phyloP scores from a whole-genome alignment of 306 rosid genomes.

The Potentilla sterilis region DNA sequence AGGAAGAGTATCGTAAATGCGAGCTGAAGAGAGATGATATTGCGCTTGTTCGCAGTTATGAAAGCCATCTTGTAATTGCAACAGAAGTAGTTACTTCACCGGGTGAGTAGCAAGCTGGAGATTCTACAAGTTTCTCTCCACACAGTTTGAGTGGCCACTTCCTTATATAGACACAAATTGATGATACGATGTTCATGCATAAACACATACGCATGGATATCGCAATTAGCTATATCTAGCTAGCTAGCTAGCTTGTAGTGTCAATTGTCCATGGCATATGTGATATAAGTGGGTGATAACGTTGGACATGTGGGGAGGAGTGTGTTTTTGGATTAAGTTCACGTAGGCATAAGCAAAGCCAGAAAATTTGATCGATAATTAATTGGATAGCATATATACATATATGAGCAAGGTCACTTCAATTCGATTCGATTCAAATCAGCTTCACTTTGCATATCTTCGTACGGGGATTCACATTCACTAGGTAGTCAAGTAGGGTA shows the following conservation, averaged over 20 bases:
- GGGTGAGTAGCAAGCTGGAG: background rate
- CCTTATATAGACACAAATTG: background rate
- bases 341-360: slow-evolving; percentile 17
- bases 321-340: background rate
- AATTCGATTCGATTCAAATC: background rate
- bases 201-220: background rate
- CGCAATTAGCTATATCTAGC: background rate
- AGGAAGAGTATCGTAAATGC: background rate
- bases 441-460: background rate
- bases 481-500: background rate
- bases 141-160: background rate
- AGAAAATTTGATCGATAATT: background rate
- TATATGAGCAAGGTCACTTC: background rate
- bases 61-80: background rate
- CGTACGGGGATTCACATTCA: background rate
- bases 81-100: background rate
- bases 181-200: background rate
- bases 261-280: background rate
- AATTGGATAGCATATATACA: background rate
- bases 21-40: background rate
- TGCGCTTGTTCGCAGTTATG: background rate
- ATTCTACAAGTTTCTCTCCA: background rate
- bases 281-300: background rate
- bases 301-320: slow-evolving; percentile 2
- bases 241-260: background rate